Base-by-base conservation (phyloP, 192 early-diverging fungal species). In the Coemansia sp. region DNA sequence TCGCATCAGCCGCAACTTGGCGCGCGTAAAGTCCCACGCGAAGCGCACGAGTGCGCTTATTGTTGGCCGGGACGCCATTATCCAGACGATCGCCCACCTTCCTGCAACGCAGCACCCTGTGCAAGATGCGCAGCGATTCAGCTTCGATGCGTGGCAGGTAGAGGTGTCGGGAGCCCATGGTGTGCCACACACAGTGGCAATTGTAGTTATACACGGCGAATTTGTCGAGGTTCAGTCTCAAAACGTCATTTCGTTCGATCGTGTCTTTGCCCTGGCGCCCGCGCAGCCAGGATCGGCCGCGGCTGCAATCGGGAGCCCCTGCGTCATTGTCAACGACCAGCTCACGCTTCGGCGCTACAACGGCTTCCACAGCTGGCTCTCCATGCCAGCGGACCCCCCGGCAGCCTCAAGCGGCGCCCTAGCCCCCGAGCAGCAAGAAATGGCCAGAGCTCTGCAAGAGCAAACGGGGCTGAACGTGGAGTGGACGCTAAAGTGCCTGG, bases 331-430 rank as follows among this genome's bases (percentile, higher is more conserved):
- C 41, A 74, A 81, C 38, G 78, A 81, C 51, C 69, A 72, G 65
- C 78, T 81, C 15, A 76, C 73, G 0, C 62, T 81, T 14, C 56
- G 78, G 32, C 73, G 73, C 31, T 81, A 81, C 73, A 81, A 81
- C 43, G 78, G 78, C 24, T 81, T 71, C 43, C 54, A 76, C 24
- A 72, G 59, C 66, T 81, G 78, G 78, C 32, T 27, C 35, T n/a
- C 39, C 57, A 43, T 56, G 45, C 46, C 46, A 19, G 17, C 64
- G 14, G 59, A 41, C 15, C 24, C 60, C 31, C 38, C 57, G 17
- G 47, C 37, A 19, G 38, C 27, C 17, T 11, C 40, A 3, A 56
- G 42, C 25, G 53, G 49, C 37, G 11, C 20, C 20, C 70, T 81
- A 37, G 38, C 73, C 1, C 65, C 69, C 12, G 78, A 81, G 51